Base-by-base conservation (phyloP, 116 monocot genomes). In the Papilionanthe hybrid region DNA sequence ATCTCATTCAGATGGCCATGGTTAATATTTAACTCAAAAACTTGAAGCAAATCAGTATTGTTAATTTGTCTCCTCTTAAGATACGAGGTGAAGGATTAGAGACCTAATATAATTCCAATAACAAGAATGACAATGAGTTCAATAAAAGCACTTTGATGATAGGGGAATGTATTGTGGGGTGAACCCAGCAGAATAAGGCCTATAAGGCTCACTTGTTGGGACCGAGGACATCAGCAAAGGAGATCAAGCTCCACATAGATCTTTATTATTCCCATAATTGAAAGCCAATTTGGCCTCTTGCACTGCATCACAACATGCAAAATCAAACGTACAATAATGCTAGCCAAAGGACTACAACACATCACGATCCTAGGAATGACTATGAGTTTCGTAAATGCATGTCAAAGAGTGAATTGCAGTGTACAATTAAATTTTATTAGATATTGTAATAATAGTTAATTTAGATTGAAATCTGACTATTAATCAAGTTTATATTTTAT, bases 191-290 rank as follows among this genome's bases (percentile, higher is more conserved):
- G 74, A 47, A 47, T 19, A 7, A 78, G 75, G 7, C 75, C 73
- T 4, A 65, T 73, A 65, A 55, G 78, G 78, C 58, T 79, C 45
- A 71, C 23, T 65, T 12, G 11, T 29, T 29, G 27, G 57, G 44
- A 18, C 81, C 60, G 13, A 72, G 72, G 25, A 72, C 10, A 72
- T 85, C 81, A 69, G 85, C 53, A 56, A 55, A 29, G 77, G 42
- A 77, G 81, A 85, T 56, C 81, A 77, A 57, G 28, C 72, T 20
- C 85, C 81, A 72, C 85, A 85, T 30, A 85, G 29, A 60, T 72
- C 81, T 9, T 37, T 72, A 66, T 85, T 85, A 42, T 81, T 85
- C 45, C 19, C 81, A 58, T 78, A 85, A 48, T 81, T 75, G 55
- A 85, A 85, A n/a, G n/a, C n/a, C n/a, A n/a, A n/a, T n/a, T n/a